Evolutionary conservation across 768 basidiomycete genomes (phyloP).

Genomic region (Plicaturopsis crispa): DNA sequence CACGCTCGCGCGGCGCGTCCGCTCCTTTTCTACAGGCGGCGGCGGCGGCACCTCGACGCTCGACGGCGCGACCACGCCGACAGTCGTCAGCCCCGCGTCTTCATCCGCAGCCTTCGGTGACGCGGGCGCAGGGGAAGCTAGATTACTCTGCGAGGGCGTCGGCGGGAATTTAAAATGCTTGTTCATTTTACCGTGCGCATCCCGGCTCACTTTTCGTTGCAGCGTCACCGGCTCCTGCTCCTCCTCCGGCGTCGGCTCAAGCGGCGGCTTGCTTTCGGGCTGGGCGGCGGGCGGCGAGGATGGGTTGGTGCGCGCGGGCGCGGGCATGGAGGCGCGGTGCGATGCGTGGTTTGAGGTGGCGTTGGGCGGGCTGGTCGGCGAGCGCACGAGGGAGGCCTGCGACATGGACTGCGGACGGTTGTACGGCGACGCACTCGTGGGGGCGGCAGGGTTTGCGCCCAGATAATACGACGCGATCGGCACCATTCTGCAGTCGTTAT

Average conservation of each 20-base stretch:
- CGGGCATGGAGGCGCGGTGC: constrained; percentile 65
- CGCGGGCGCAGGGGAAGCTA: constrained; percentile 17
- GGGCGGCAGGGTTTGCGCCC: constrained; percentile 50
- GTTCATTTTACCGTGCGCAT: constrained; percentile 69
- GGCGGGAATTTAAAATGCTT: constrained; percentile 65
- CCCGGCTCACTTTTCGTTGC: constrained; percentile 7
- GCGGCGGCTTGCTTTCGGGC: constrained; percentile 35
- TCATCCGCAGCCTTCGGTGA: constrained; percentile 11
- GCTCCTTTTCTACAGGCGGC: constrained; percentile 72
- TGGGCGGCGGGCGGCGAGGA: constrained; percentile 32
- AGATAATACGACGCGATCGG: constrained; percentile 80
- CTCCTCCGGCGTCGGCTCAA: constrained; percentile 48
- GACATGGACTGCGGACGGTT: constrained; percentile 73
- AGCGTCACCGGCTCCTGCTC: constrained; percentile 25
- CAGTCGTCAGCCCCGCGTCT: constrained; percentile 8
- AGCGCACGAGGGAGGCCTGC: constrained; percentile 45
- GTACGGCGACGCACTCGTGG: constrained; percentile 29
- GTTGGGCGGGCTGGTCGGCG: constrained; percentile 24
- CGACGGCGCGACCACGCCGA: constrained; percentile 44
- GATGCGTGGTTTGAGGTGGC: constrained; percentile 26
- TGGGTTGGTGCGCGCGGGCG: constrained; percentile 35
- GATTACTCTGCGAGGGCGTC: no score
- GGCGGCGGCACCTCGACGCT: constrained; percentile 76
- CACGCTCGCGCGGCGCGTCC: constrained; percentile 23
- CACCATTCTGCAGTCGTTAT: constrained; percentile 57